Base-by-base conservation (phyloP, 2,329 filamentous ascomycete species). In the Chrysoporthe austroafricana region DNA sequence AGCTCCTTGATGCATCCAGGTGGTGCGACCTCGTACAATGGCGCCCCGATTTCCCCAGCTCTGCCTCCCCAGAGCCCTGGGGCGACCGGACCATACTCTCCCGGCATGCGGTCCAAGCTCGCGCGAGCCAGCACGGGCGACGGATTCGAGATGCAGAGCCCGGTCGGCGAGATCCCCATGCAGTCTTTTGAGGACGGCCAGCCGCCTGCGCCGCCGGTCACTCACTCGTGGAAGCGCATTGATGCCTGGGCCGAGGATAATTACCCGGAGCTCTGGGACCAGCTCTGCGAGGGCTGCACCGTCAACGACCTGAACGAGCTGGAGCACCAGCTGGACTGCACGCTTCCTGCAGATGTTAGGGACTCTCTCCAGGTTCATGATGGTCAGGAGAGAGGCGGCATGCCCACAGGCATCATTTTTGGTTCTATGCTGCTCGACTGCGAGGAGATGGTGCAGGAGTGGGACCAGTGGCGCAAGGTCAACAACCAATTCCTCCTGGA, bases 381-480 rank as follows among this genome's bases (percentile, higher is more conserved):
- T 75, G 96, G 96, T n/a, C 96, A 99, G 79, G 96, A 99, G 81
- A 91, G 96, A 71, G 93, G 94, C 70, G 96, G 96, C 71, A 86
- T 86, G 67, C 96, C 96, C 0, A 97, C 95, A 0, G 96, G 96
- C 71, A 91, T 98, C 72, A 88, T 99, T 70, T 98, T 99, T 74
- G 88, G 94, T 69, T 91, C 89, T 77, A 99, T 99, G 96, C 82
- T 99, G 71, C 87, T 99, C 67, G 96, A 99, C 79, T 98, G 96
- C 76, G 96, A 99, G 79, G 96, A 99, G 77, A 97, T 99, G 73
- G 91, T 97, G 32, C 94, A 97, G 78, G 96, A 99, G 78, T 98
- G 95, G 93, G 91, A 92, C 74, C 96, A 97, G 76, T 99, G 96
- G 96, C 90, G 93, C 74, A 90, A 88, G 71, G 96, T 99, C 70